Percentiles rank a stretch among this genome's conserved stretches.
These are phyloP conservation scores for Macaranga tanarius DNA, from an alignment of 441 rosid genomes.

Conservation along the genomic window DNA sequence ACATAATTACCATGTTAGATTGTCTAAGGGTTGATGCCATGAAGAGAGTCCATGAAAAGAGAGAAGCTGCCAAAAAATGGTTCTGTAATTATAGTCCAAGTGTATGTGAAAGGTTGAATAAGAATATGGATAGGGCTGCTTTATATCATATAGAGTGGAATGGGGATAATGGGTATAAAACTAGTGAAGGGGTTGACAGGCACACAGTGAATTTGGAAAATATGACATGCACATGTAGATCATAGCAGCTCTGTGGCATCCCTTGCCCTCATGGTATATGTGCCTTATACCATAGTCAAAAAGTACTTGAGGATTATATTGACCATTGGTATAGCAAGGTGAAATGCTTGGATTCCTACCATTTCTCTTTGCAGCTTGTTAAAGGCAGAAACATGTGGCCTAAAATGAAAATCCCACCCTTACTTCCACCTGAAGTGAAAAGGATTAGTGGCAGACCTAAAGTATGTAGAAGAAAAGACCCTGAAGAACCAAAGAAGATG, in stretches of 20 bases:
- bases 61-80: neutral
- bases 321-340: neutral
- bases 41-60: neutral
- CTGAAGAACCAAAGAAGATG: neutral
- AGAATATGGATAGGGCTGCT: neutral
- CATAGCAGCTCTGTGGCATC: neutral
- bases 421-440: neutral
- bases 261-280: neutral
- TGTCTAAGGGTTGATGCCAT: neutral
- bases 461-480: neutral
- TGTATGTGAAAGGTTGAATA: neutral
- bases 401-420: neutral
- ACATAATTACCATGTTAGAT: neutral
- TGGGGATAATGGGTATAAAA: neutral
- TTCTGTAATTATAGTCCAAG: neutral
- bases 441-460: neutral
- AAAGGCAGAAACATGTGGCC: neutral
- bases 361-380: too few relatives aligned
- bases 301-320: neutral
- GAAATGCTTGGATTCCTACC: too few relatives aligned
- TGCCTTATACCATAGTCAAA: neutral
- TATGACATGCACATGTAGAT: neutral
- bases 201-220: neutral
- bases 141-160: neutral
- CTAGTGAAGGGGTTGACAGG: neutral